A percentile compares a stretch with the other conserved stretches of the same genome.
phyloP scores from a whole-genome alignment of 129 eudicot species.

The Calendula officinalis region DNA sequence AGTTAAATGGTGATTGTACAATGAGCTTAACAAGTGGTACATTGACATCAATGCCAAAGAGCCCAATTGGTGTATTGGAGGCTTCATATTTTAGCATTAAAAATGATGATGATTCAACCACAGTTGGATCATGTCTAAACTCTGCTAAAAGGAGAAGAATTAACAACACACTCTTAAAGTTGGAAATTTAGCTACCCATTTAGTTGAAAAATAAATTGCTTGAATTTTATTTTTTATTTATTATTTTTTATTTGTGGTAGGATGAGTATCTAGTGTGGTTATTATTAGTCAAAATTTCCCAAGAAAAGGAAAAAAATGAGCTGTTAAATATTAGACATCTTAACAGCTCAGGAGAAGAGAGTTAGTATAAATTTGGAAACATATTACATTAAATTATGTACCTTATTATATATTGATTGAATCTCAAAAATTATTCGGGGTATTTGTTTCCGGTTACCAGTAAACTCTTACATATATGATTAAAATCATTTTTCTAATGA shows the following conservation, averaged over 20 bases:
- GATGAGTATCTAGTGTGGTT: slow-evolving; percentile 24
- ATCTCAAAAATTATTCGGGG: too few species aligned
- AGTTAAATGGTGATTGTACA: slow-evolving; percentile 23
- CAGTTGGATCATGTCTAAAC: slow-evolving; percentile 38
- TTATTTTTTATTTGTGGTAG: slow-evolving; percentile 13
- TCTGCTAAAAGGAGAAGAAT: slow-evolving; percentile 46
- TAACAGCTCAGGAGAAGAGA: slow-evolving; percentile 31
- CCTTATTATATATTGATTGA: slow-evolving; percentile 14
- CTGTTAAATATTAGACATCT: slow-evolving; percentile 45
- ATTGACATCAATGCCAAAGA: slow-evolving; percentile 41
- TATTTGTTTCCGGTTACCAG: too few species aligned
- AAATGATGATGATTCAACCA: slow-evolving; percentile 27
- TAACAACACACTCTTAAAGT: slow-evolving; percentile 27
- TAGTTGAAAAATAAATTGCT: slow-evolving; percentile 12
- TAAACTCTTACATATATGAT: too few species aligned
- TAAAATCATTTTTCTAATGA: too few species aligned
- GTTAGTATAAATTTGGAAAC: not conserved
- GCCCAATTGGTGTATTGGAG: slow-evolving; percentile 55
- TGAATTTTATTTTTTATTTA: slow-evolving; percentile 7
- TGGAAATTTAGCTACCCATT: slow-evolving; percentile 23
- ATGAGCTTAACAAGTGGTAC: slow-evolving; percentile 23
- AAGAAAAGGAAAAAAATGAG: slow-evolving; percentile 18
- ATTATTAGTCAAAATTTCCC: not conserved
- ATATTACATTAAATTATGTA: slow-evolving; percentile 17
- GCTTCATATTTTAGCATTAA: slow-evolving; percentile 43